Base-by-base conservation (phyloP, 2,329 filamentous ascomycete species). In the Bertia moriformis region DNA sequence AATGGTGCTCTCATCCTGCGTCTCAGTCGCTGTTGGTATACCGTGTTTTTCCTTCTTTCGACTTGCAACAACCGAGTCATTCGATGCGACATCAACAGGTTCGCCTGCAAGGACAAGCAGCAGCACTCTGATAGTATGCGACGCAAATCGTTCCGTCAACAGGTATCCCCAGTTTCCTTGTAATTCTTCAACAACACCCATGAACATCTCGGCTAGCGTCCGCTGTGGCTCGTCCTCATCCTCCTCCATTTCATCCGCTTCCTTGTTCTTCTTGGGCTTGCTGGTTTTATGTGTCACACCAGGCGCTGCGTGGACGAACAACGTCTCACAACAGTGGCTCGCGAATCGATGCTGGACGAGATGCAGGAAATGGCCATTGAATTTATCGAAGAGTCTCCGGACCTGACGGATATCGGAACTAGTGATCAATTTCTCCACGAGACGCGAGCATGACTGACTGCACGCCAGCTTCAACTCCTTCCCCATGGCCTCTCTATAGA, bases 391-490 rank as follows among this genome's bases (percentile, higher is more conserved):
- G 15, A 98, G 62, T 37, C 70, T 70, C 66, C 93, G 94, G 58
- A 94, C 79, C 61, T 96, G 91, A 14, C 65, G 63, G 20, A 80
- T 69, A 22, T 74, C 81, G 19, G 86, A 89, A 45, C 93, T 64
- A 40, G 88, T 69, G 40, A 98, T 93, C 53, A 98, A 61, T 20
- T 87, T 73, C 63, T 98, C 91, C 78, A 96, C 82, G 39, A 98
- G 63, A 14, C 91, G 71, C 39, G 91, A 98, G 60, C 88, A 95
- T 3, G 85, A 91, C 61, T 98, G 91, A 57, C 87, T 94, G 61
- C 85, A 91, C 18, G 88, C 88, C 45, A 98, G 74, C 67, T 96
- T 98, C 52, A 98, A 67, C 58, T 96, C 91, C 60, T 96, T 96
- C 44, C 86, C 87, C 43, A 78, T 69, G 1, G 88, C 87, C 60